Evolutionary conservation across 2,329 filamentous ascomycete species (phyloP).

Genomic region (Magnaporthiopsis poae): DNA sequence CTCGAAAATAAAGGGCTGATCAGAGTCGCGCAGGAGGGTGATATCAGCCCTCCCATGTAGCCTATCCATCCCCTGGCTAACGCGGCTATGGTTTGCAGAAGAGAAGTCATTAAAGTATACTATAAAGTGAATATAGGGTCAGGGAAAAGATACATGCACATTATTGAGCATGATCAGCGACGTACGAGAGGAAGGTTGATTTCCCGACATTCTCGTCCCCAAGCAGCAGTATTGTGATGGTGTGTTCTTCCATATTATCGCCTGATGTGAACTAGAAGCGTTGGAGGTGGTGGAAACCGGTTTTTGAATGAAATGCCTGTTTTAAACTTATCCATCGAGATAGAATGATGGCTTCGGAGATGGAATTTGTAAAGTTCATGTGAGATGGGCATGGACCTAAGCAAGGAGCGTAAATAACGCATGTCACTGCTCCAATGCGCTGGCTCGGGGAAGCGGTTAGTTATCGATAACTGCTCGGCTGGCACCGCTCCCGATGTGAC

Average conservation of each 20-base stretch:
- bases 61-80: constrained; percentile 33
- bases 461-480: background rate
- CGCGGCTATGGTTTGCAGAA: constrained; percentile 26
- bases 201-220: constrained; percentile 52
- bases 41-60: constrained; percentile 27
- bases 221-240: constrained; percentile 46
- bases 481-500: background rate
- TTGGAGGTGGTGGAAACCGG: background rate
- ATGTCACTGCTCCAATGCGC: background rate
- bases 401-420: background rate
- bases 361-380: background rate
- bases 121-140: background rate
- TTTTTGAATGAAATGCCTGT: no score
- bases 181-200: constrained; percentile 52
- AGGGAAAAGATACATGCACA: constrained; percentile 3
- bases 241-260: constrained; percentile 34
- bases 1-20: constrained; percentile 53
- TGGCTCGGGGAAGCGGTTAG: background rate
- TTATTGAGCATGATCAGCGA: constrained; percentile 15
- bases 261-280: background rate
- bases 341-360: background rate
- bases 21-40: constrained; percentile 43
- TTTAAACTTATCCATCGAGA: background rate
- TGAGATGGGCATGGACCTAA: background rate
- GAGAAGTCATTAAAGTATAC: background rate